phyloP scores from a whole-genome alignment of 208 protist species.

The Trichomonas tenax region DNA sequence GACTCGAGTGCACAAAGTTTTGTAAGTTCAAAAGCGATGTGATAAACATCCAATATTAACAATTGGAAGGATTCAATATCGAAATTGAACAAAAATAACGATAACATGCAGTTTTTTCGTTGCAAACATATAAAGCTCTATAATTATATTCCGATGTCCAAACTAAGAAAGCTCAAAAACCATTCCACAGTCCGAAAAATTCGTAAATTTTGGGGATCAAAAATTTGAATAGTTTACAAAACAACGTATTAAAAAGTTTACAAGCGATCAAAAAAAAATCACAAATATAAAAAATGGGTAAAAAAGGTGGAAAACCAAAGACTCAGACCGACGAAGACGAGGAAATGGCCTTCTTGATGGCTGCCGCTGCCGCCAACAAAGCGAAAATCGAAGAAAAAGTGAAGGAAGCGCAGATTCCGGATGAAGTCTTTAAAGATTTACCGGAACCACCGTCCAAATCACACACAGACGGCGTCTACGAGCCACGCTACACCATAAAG shows the following conservation, averaged over 20 bases:
- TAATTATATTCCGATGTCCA: too few relatives aligned
- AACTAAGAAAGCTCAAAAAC: too few relatives aligned
- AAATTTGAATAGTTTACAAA: too few relatives aligned
- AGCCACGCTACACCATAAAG: background rate
- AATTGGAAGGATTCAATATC: too few relatives aligned
- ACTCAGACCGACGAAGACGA: background rate
- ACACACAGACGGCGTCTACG: background rate
- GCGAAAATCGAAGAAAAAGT: background rate
- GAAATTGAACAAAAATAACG: too few relatives aligned
- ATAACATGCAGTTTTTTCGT: too few relatives aligned
- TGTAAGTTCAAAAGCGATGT: too few relatives aligned
- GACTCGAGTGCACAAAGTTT: too few relatives aligned
- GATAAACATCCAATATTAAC: too few relatives aligned
- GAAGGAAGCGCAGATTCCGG: background rate
- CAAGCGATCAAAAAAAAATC: background rate
- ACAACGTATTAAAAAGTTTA: background rate
- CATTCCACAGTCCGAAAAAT: too few relatives aligned
- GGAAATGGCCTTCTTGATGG: background rate
- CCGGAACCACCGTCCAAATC: background rate
- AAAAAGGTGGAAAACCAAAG: background rate
- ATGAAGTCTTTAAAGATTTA: background rate
- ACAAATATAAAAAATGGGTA: background rate
- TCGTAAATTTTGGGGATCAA: too few relatives aligned
- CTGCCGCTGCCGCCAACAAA: background rate
- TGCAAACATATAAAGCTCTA: too few relatives aligned